phyloP scores from a whole-genome alignment of 2,329 filamentous ascomycete genomes.

The Sporothrix brunneoviolacea region DNA sequence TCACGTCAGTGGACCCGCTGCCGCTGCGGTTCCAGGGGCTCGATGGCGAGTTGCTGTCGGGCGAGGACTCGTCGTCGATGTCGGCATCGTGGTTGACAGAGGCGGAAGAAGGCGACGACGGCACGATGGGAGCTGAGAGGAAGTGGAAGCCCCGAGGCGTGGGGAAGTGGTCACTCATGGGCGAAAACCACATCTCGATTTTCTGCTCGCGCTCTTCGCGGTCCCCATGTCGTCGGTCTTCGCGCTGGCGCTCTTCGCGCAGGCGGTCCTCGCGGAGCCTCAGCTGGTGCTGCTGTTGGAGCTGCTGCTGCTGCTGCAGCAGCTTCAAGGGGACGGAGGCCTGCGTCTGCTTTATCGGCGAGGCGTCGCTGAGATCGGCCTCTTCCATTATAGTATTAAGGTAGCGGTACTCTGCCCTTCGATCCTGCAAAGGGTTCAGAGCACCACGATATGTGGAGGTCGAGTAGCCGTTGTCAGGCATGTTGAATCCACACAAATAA shows the following conservation, averaged over 20 bases:
- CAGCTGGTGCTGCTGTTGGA: slow-evolving; percentile 1
- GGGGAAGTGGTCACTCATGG: slow-evolving; percentile 60
- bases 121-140: slow-evolving; percentile 55
- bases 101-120: slow-evolving; percentile 52
- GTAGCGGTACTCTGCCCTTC: slow-evolving; percentile 39
- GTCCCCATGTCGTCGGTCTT: slow-evolving; percentile 17
- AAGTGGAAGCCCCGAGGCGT: slow-evolving; percentile 63
- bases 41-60: slow-evolving; percentile 31
- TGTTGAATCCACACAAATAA: slow-evolving; percentile 29
- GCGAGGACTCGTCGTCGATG: slow-evolving; percentile 27
- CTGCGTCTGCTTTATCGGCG: slow-evolving; percentile 4
- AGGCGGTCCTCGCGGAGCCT: slow-evolving; percentile 27
- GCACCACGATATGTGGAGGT: slow-evolving; percentile 36
- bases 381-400: slow-evolving; percentile 63
- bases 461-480: slow-evolving; percentile 40
- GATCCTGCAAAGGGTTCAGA: slow-evolving; percentile 49
- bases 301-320: slow-evolving; percentile 4
- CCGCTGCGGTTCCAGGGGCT: slow-evolving; percentile 52
- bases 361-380: slow-evolving; percentile 15
- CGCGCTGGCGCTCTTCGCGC: slow-evolving; percentile 30
- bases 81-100: slow-evolving; percentile 40
- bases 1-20: slow-evolving; percentile 56
- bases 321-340: slow-evolving; percentile 5
- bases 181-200: slow-evolving; percentile 53
- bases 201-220: slow-evolving; percentile 35